phyloP scores from a whole-genome alignment of 768 basidiomycete genomes.

The Pleurotus ostreatus region DNA sequence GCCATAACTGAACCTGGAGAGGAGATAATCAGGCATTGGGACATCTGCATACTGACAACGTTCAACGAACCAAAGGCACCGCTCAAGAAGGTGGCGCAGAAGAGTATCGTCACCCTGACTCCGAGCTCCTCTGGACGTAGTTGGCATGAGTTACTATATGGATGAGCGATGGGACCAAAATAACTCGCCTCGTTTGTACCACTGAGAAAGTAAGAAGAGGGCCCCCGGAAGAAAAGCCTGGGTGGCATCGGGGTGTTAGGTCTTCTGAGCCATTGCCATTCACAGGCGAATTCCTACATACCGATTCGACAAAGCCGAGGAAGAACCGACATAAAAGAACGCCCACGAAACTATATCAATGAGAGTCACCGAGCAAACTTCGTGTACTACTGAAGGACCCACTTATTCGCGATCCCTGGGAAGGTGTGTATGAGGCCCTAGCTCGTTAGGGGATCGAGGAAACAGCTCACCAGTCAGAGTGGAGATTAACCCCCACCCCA shows the following conservation, averaged over 20 bases:
- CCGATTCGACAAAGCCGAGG: slow-evolving; percentile 42
- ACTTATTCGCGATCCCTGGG: slow-evolving; percentile 24
- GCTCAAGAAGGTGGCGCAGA: slow-evolving; percentile 44
- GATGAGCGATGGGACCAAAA: not conserved
- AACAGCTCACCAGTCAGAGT: slow-evolving; percentile 25
- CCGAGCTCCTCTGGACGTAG: slow-evolving; percentile 4
- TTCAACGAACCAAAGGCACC: slow-evolving; percentile 43
- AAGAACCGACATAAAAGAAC: slow-evolving; percentile 43
- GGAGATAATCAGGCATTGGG: slow-evolving; percentile 12
- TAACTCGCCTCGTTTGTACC: slow-evolving; percentile 32
- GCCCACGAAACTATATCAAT: slow-evolving; percentile 29
- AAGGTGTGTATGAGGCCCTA: not conserved
- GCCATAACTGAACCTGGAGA: slow-evolving; percentile 29
- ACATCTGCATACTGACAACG: not conserved
- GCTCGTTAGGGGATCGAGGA: not conserved
- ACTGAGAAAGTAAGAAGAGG: slow-evolving; percentile 24
- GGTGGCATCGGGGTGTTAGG: slow-evolving; percentile 2
- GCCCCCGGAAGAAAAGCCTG: slow-evolving; percentile 34
- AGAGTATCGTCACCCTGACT: slow-evolving; percentile 34
- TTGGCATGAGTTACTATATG: not conserved
- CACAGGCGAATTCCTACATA: slow-evolving; percentile 16
- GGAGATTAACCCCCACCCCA: slow-evolving; percentile 46
- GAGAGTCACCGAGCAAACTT: not conserved
- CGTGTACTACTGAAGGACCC: not conserved
- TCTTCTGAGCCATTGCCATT: slow-evolving; percentile 33